Base-by-base conservation (phyloP, 2,329 filamentous ascomycete genomes). In the Phialemoniopsis sp. region DNA sequence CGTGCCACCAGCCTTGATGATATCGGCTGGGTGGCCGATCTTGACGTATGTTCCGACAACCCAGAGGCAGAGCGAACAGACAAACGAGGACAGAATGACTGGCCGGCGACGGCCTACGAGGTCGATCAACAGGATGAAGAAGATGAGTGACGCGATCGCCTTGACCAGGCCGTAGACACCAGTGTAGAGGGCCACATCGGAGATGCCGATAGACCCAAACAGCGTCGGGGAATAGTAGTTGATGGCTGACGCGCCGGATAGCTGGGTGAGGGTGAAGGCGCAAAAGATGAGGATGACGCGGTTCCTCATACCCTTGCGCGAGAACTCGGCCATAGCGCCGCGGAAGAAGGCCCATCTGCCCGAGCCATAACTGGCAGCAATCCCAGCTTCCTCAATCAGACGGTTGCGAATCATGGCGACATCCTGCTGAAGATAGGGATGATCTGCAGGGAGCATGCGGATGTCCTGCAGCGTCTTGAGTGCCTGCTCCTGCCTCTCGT, bases 21-120 rank as follows among this genome's bases (percentile, higher is more conserved):
- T 64, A 2, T 51, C 59, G 8, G 67, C 63, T 0, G 73, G 72
- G 36, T 74, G 67, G 3, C 67, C 68, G 34, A 69, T 66, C 53
- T 72, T 70, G 30, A 77, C 72, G 43, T 76, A 78, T 7, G 67
- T 67, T 1, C 72, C 73, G 3, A 76, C 67, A 35, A 72, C 66
- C 61, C 67, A 75, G 46, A 76, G 65, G 29, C 68, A 72, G 1
- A 67, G 49, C 2, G 67, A 71, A 34, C 71, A 73, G 7, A 64
- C 59, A 12, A 68, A 53, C 1, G 69, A 72, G 1, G 70, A 72
- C 51, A 70, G 58, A 30, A 76, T 68, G 2, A 68, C 63, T 1
- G 64, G 64, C 36, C 56, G 50, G 4, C 63, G 56, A 14, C 64
- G 59, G 26, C 65, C 65, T 54, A 60, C 57, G n/a, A 60, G 42